Evolutionary conservation across 805 yeast species (phyloP).

Genomic region (Lipomyces japonicus): DNA sequence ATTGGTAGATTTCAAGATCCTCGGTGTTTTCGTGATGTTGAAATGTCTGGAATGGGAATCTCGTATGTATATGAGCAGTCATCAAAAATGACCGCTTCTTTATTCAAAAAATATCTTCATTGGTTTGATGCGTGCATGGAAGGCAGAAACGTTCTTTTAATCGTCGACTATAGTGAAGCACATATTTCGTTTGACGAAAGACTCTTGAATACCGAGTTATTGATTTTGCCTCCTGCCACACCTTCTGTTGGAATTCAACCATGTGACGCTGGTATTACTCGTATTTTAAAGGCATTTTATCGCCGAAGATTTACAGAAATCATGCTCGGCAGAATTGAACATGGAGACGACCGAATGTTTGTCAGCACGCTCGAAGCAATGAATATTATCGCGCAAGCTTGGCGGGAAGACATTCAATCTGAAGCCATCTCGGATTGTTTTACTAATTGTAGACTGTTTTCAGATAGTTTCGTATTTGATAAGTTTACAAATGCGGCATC

Average conservation of each 20-base stretch:
- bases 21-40: constrained; percentile 16
- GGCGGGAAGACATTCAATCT: constrained; percentile 19
- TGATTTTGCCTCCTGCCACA: constrained; percentile 19
- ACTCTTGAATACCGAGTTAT: constrained; percentile 16
- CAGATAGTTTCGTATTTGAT: neutral
- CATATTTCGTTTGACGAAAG: constrained; percentile 9
- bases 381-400: constrained; percentile 19
- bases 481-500: neutral
- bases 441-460: constrained; percentile 1
- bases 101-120: constrained; percentile 16
- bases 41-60: constrained; percentile 9
- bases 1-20: constrained; percentile 14
- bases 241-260: constrained; percentile 12
- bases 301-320: constrained; percentile 21
- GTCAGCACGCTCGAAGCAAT: constrained; percentile 19
- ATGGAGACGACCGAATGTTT: constrained; percentile 4
- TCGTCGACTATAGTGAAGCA: constrained; percentile 20
- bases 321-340: constrained; percentile 13
- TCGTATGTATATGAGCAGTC: constrained; percentile 13
- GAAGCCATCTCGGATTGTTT: constrained; percentile 16
- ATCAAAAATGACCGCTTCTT: constrained; percentile 11
- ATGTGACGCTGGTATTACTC: constrained; percentile 14
- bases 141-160: constrained; percentile 21
- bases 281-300: constrained; percentile 19
- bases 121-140: constrained; percentile 24